Evolutionary conservation across 306 rosid species (phyloP), one percentile per base, ranked within the genome.

Genomic region (Oemleria cerasiformis): DNA sequence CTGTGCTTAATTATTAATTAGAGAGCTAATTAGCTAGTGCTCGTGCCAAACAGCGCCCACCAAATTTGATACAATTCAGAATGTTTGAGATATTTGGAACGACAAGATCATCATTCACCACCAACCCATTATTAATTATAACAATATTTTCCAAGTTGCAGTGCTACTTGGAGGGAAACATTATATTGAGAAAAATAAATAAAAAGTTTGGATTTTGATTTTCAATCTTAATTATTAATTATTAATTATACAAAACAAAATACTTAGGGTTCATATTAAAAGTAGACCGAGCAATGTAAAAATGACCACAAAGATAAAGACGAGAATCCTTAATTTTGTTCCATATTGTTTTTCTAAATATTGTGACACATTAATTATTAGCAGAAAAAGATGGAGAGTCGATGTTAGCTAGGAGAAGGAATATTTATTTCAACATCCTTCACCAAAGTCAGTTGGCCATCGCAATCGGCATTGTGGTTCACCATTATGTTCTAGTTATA

Each of bases 1-100:
- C 36, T 72, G 56, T 72, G 62, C 4, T 36, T 9, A 21, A 25
- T 44, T 14, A 9, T 49, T 63, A 13, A 11, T 25, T 51, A 54
- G 62, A n/a, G 4, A 0, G 43, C 12, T 60, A 15, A 7, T 25
- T 25, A 16, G 23, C 14, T 8, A 21, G 70, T 66, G 42, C 44
- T 70, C 34, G 65, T 70, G 56, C 67, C 43, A 36, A 30, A 70
- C 12, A 4, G 25, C 55, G 44, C 61, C 72, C 56, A 11, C 80
- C 72, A 34, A 45, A 21, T 42, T 70, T 36, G 72, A 64, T 63
- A 48, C 40, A 43, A 12, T 9, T 38, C 17, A 25, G 73, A 57
- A 67, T 67, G 68, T 56, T 67, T 48, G 67, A 58, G 62, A 38
- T 23, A 7, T 43, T 71, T 30, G 16, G 75, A 34, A 53, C 21